These are phyloP conservation scores for Emmonsia crescens DNA, from an alignment of 2,329 filamentous ascomycete genomes.

Conservation along the genomic window DNA sequence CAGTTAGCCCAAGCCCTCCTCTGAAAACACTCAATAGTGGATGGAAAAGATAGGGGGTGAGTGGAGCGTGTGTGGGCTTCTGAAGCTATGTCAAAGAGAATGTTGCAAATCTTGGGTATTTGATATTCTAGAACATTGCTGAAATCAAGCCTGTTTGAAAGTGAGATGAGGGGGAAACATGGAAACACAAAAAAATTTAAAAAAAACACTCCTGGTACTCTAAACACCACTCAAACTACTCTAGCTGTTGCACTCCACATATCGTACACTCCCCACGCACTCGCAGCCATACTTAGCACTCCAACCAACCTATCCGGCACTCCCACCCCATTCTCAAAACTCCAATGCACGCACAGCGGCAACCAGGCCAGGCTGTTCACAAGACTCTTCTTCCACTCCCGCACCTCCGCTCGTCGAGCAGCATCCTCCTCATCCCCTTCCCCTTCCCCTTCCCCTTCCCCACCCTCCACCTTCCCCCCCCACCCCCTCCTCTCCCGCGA, in stretches of 20 bases:
- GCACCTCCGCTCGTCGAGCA: slow-evolving; percentile 34
- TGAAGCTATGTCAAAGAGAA: too few species aligned
- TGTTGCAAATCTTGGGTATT: too few species aligned
- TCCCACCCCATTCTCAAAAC: slow-evolving; percentile 52
- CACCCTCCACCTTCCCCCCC: slow-evolving; percentile 4
- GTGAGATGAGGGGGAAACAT: not conserved
- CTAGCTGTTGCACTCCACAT: slow-evolving; percentile 34
- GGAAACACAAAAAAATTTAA: not conserved
- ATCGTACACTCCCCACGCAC: slow-evolving; percentile 34
- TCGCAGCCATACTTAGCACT: slow-evolving; percentile 44
- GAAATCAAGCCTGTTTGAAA: not conserved
- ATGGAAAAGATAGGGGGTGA: too few species aligned
- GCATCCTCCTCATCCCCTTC: slow-evolving; percentile 18
- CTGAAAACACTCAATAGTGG: too few species aligned
- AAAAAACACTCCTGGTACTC: too few species aligned
- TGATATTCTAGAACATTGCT: not conserved
- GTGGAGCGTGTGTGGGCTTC: too few species aligned
- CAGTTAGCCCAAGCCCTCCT: too few species aligned
- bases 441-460: slow-evolving; percentile 23
- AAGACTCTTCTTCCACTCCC: slow-evolving; percentile 49
- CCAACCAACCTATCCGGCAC: slow-evolving; percentile 50
- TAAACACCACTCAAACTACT: not conserved
- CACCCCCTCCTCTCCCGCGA: slow-evolving; percentile 11
- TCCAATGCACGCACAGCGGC: slow-evolving; percentile 77
- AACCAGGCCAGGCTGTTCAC: slow-evolving; percentile 64